Evolutionary conservation across 306 rosid species (phyloP).

Genomic region (Erythrophleum fordii): DNA sequence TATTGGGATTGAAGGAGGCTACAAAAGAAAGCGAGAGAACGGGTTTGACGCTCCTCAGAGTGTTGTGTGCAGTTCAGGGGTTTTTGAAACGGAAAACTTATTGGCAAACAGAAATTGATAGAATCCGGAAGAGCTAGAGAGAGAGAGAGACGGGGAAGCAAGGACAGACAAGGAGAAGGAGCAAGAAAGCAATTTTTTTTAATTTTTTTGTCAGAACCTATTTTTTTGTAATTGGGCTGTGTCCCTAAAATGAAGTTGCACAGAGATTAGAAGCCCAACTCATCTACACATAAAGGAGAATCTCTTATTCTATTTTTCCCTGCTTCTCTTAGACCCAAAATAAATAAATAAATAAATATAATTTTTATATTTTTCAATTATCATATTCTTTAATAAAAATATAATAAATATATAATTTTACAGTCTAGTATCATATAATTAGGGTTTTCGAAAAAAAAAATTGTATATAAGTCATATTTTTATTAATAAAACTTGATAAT

Average conservation of each 20-base stretch:
- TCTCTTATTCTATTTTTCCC: too few relatives aligned
- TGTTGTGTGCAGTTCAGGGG: slow-evolving; percentile 48
- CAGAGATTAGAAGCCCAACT: background rate
- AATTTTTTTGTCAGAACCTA: background rate
- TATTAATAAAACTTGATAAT: too few relatives aligned
- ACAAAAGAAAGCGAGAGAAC: slow-evolving; percentile 36
- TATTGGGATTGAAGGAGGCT: slow-evolving; percentile 55
- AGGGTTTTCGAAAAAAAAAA: too few relatives aligned
- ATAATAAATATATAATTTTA: too few relatives aligned
- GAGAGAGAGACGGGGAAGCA: slow-evolving; percentile 1
- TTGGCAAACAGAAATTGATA: slow-evolving; percentile 34
- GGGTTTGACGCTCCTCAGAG: slow-evolving; percentile 51
- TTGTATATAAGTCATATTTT: too few relatives aligned
- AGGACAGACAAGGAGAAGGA: background rate
- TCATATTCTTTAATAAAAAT: too few relatives aligned
- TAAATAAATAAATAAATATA: too few relatives aligned
- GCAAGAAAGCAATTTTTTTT: background rate
- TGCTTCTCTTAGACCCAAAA: too few relatives aligned
- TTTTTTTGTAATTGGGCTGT: slow-evolving; percentile 9
- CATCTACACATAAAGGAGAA: too few relatives aligned
- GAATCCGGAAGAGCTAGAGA: slow-evolving; percentile 36
- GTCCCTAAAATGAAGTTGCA: background rate
- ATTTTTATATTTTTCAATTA: too few relatives aligned
- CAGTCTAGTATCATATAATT: too few relatives aligned
- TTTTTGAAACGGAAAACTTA: slow-evolving; percentile 29